Base-by-base conservation (phyloP, 2,329 filamentous ascomycete species). In the Aspergillus pseudoviridinutans region DNA sequence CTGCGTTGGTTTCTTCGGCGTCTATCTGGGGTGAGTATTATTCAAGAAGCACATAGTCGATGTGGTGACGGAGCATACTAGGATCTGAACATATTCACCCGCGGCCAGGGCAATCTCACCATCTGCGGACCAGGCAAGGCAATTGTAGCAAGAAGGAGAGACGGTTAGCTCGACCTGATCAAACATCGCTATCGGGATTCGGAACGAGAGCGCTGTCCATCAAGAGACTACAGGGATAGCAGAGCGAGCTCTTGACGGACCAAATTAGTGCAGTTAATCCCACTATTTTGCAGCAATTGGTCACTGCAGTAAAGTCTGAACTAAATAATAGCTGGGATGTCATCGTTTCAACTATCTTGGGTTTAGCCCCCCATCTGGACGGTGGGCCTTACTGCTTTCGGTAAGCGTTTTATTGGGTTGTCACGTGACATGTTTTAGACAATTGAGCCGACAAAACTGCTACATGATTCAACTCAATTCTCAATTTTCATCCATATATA, bases 51-150 rank as follows among this genome's bases (percentile, higher is more conserved):
- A 51, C 27, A 12, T 46, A 52, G 63, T 59, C 58, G 54, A 58
- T n/a, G 41, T 35, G 51, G 47, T 27, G 12, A 35, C 25, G 32
- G 41, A n/a, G 24, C 12, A 66, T 35, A 83, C 75, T 61, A 86
- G 66, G 42, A 86, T 73, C 46, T 83, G 77, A 20, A 86, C 77
- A 59, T 77, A 73, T 64, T 86, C 83, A 53, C 82, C 80, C 10
- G 79, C 79, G 14, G 81, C 82, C 50, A 86, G 70, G 6, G 83
- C 84, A 49, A 87, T 76, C 51, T 82, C 80, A 49, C 82, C 81
- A 62, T 86, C 83, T 42, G 76, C 69, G 6, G 84, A 86, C 83
- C 84, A 87, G 53, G 78, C 75, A n/a, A 87, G 68, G 51, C 80
- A 82, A 62, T 82, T 73, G 27, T 76, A 69, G 58, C 78, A 79